phyloP scores from a whole-genome alignment of 2,329 filamentous ascomycete genomes.

The Meredithiella fracta region DNA sequence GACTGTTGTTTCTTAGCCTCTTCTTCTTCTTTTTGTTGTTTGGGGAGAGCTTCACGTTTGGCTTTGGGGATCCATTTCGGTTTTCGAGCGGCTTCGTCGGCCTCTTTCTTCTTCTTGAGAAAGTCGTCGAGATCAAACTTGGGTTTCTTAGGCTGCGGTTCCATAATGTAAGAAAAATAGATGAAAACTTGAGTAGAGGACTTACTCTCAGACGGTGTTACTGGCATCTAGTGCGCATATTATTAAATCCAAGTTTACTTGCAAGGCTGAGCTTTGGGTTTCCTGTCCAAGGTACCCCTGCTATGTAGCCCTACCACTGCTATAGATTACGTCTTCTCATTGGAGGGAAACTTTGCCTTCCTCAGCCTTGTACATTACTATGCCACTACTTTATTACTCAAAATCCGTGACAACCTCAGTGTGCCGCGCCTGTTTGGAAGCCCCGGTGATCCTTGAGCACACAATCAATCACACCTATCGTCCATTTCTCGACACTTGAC shows the following conservation, averaged over 20 bases:
- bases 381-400: not conserved
- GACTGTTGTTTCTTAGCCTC: slow-evolving; percentile 21
- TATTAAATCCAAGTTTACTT: no score
- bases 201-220: not conserved
- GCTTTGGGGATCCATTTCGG: slow-evolving; percentile 77
- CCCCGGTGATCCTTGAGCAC: not conserved
- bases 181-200: not conserved
- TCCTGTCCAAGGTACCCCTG: not conserved
- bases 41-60: slow-evolving; percentile 61
- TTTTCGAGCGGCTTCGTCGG: slow-evolving; percentile 69
- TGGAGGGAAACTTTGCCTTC: not conserved
- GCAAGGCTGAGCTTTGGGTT: slow-evolving; percentile 6
- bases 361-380: not conserved
- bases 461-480: not conserved
- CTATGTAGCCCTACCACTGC: not conserved
- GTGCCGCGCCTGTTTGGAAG: not conserved
- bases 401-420: not conserved
- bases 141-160: slow-evolving; percentile 26
- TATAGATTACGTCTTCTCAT: not conserved
- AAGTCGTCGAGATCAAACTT: slow-evolving; percentile 68
- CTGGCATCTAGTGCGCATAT: no score
- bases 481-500: not conserved
- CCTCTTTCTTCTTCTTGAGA: slow-evolving; percentile 68
- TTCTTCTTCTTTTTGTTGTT: slow-evolving; percentile 59
- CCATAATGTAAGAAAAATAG: slow-evolving; percentile 6